Evolutionary conservation across 768 basidiomycete genomes (phyloP), one percentile per base, ranked within the genome.

Genomic region (Galerina sulciceps): DNA sequence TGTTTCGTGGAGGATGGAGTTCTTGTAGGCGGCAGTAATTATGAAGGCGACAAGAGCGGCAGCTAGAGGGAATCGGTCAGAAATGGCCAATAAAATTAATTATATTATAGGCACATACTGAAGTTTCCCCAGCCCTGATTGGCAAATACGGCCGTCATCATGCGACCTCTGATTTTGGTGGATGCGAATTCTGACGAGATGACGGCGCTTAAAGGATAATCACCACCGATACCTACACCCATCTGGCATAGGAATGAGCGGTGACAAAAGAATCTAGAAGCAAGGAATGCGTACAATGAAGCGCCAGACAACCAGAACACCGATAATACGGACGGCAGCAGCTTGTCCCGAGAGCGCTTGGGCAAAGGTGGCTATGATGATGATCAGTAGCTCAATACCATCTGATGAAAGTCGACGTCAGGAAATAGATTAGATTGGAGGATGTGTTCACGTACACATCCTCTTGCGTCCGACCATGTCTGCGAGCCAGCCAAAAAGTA

Each of bases 91-190:
- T 53, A 55, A 2, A 23, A 17, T 36, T 44, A 15, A 41, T 50
- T 35, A 38, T 31, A 5, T 17, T 15, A 22, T 20, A 17, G 37
- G 38, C 14, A 76, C 82, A 62, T 60, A 89, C 89, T 64, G 63
- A 94, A 84, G 73, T 94, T 87, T 48, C 94, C 94, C 89, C 90
- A 96, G 20, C 94, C 94, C 63, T 96, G 94, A 49, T 81, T 75
- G 0, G 94, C 87, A 62, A 95, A 96, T 0, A 94, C 92, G 6
- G 89, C 91, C 1, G 89, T 88, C 92, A 96, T 94, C 73, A 96
- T 85, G 20, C 93, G 81, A 45, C 94, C 94, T 63, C 94, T 85
- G 46, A 80, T 85, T 42, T 82, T 82, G 15, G 87, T 89, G 0
- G 91, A 81, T 1, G 94, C 89, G 64, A 95, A 96, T 69, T 96